Percentiles rank a stretch among this genome's conserved stretches.
Evolutionary conservation across 1,284 basidiomycete species (phyloP).

Genomic region (Tetrapyrgos nigripes): DNA sequence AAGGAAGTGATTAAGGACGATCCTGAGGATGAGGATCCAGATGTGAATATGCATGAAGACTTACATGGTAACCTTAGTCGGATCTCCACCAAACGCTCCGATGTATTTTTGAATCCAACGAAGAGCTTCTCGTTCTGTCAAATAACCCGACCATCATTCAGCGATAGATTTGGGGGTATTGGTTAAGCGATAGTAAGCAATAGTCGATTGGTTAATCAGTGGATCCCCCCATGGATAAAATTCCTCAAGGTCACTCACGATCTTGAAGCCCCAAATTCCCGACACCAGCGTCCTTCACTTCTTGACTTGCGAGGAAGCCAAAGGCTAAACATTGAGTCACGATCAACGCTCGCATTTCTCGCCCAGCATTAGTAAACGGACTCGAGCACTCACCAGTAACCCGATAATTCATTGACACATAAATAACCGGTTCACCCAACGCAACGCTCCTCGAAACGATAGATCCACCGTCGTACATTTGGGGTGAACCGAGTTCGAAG

Average conservation of each 20-base stretch:
- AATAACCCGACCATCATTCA: too few species aligned
- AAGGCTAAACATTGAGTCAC: conserved; percentile 23
- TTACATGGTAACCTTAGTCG: conserved; percentile 65
- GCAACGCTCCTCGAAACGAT: conserved; percentile 56
- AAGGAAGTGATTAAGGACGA: not conserved
- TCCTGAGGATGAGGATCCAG: not conserved
- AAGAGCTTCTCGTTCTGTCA: conserved; percentile 57
- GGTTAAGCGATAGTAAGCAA: too few species aligned
- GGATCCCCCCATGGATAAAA: not conserved
- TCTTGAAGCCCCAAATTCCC: conserved; percentile 54
- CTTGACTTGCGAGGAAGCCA: conserved; percentile 49
- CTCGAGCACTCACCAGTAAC: conserved; percentile 17
- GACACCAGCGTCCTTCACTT: conserved; percentile 49
- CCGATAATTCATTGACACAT: conserved; percentile 66
- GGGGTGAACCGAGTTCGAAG: too few species aligned
- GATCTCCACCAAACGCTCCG: too few species aligned
- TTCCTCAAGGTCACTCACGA: conserved; percentile 34
- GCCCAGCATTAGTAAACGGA: too few species aligned
- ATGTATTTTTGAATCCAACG: conserved; percentile 75
- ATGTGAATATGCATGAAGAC: conserved; percentile 17
- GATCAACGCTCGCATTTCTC: not conserved
- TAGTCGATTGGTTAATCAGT: not conserved
- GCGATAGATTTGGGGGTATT: too few species aligned
- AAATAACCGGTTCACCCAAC: conserved; percentile 54
- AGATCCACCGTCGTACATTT: conserved; percentile 47